Evolutionary conservation across 768 basidiomycete species (phyloP), one percentile per base, ranked within the genome.

Genomic region (Pisolithus marmoratus): DNA sequence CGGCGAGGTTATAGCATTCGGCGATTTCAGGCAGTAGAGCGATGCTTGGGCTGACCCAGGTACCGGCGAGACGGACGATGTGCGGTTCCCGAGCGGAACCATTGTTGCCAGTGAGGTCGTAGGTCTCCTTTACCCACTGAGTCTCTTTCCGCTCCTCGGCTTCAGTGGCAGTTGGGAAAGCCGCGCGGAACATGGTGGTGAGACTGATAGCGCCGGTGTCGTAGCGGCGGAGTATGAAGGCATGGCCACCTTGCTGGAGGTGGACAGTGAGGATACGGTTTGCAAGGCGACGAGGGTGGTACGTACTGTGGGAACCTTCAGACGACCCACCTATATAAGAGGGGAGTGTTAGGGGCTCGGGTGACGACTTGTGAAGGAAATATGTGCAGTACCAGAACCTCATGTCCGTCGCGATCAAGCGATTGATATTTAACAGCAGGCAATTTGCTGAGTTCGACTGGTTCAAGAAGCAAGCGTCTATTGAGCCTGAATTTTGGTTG

Each of bases 161-260:
- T 2, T 93, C 90, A 40, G 74, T 72, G 4, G 92, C 88, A 37
- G 76, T 80, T 9, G 94, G 94, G 68, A 92, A 97, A 0, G 92
- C 92, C 8, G 93, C 93, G 53, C 93, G 89, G 73, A 90, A 95
- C 93, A 97, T 95, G 51, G 94, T 95, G 9, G 94, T 95, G 9
- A 94, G 80, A 57, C 86, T 89, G 70, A 97, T 81, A 19, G 92
- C 92, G 53, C 89, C 85, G 3, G 94, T 95, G 70, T 97, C 94
- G 60, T 89, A 94, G 50, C 94, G 84, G 42, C 94, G 83, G 34
- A 97, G 84, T 63, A 97, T 90, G 67, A 96, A 97, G 22, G 94
- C 92, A 70, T 97, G 94, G 34, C 86, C 84, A 14, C 73, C 68
- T 26, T 85, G 78, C 87, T 91, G 65, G 19, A 51, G 26, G 37